Conservation (phyloP, 2,329 filamentous ascomycete genomes). For the Niveomyces coronatus region DNA sequence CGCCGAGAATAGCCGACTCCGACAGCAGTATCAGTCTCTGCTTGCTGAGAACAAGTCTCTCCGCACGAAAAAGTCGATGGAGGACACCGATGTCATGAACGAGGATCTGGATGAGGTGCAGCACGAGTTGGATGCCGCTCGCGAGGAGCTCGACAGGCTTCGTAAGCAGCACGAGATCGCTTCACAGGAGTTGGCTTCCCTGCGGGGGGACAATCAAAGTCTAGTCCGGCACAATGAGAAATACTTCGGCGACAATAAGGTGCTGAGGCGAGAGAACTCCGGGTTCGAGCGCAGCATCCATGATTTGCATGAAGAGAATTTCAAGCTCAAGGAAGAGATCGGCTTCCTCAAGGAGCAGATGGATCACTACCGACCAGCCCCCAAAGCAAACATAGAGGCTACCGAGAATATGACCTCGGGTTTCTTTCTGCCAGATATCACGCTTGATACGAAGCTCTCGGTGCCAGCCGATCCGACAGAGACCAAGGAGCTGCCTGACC, state of each 20-base stretch:
- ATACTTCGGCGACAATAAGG: conserved; percentile 44
- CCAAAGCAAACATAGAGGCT: conserved; percentile 26
- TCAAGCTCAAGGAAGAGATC: conserved; percentile 37
- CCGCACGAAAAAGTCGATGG: conserved; percentile 30
- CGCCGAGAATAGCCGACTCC: conserved; percentile 29
- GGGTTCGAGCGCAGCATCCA: conserved; percentile 36
- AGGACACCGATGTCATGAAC: conserved; percentile 21
- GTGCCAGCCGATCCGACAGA: conserved; percentile 22
- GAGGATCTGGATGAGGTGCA: conserved; percentile 29
- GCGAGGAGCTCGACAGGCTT: conserved; percentile 10
- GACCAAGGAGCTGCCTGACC: conserved; percentile 19
- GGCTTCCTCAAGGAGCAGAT: conserved; percentile 35
- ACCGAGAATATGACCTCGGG: conserved; percentile 25
- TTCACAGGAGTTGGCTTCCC: conserved; percentile 1
- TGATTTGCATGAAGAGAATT: conserved; percentile 35
- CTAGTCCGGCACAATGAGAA: conserved; percentile 45
- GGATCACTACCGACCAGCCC: conserved; percentile 29
- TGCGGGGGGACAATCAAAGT: conserved; percentile 39
- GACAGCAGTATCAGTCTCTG: conserved; percentile 33
- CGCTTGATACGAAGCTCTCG: conserved; percentile 16
- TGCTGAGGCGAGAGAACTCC: conserved; percentile 36
- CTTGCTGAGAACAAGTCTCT: conserved; percentile 35
- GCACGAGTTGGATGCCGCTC: conserved; percentile 30
- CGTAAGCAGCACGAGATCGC: conserved; percentile 1
- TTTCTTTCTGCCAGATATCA: conserved; percentile 12